Conservation (phyloP, 495 filamentous ascomycete species). For the Staphylotrichum longicolle region DNA sequence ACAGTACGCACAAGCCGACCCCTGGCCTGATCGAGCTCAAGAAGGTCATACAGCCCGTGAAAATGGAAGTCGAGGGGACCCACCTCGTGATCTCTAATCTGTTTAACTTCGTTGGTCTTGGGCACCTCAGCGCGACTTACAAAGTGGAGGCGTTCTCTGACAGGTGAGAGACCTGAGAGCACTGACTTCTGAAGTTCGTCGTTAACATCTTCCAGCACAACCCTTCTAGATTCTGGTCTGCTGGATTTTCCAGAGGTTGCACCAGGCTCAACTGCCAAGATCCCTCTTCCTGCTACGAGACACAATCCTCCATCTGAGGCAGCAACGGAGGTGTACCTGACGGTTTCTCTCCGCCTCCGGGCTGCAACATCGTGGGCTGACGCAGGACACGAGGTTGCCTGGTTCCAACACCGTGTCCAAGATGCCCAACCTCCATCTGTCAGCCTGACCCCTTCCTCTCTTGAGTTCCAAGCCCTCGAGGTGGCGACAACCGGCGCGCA, state of each 20-base stretch:
- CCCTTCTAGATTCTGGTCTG: constrained; percentile 15
- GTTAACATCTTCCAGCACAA: constrained; percentile 15
- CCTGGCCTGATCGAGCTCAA: constrained; percentile 61
- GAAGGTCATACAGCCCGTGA: constrained; percentile 59
- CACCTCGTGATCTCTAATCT: constrained; percentile 44
- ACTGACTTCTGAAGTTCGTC: background rate
- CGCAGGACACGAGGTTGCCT: constrained; percentile 31
- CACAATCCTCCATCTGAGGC: background rate
- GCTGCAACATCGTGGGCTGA: constrained; percentile 26
- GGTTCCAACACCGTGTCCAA: constrained; percentile 26
- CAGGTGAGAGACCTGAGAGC: constrained; percentile 12
- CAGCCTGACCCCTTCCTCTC: background rate
- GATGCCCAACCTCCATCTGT: background rate
- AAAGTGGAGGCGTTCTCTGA: constrained; percentile 23
- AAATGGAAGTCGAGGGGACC: constrained; percentile 29
- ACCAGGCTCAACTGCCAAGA: constrained; percentile 16
- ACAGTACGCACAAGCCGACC: constrained; percentile 56
- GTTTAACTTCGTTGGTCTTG: constrained; percentile 53
- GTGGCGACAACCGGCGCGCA: background rate
- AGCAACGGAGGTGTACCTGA: constrained; percentile 25
- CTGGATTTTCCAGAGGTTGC: constrained; percentile 23
- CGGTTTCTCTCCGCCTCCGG: constrained; percentile 24
- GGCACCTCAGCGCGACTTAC: constrained; percentile 39
- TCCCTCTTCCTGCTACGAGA: constrained; percentile 4
- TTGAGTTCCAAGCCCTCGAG: background rate